A percentile compares a stretch with the other conserved stretches of the same genome.
Evolutionary conservation across 352 stramenopile genomes (phyloP).

Genomic region (Halophytophthora polymorphica): DNA sequence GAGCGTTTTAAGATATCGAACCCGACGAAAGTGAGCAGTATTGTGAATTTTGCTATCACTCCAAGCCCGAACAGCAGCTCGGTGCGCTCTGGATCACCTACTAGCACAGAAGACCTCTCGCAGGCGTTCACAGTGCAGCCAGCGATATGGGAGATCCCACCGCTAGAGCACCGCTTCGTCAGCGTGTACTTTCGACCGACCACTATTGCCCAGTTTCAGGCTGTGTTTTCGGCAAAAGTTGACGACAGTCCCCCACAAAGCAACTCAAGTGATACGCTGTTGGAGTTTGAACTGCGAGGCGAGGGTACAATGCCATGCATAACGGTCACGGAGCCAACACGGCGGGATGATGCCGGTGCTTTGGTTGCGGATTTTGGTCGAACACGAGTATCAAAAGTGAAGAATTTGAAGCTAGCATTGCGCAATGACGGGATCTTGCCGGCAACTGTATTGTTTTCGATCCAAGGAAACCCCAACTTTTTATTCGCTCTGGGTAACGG

Average conservation of each 20-base stretch:
- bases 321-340: constrained; percentile 79
- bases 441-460: constrained; percentile 89
- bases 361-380: constrained; percentile 83
- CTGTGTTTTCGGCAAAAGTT: constrained; percentile 79
- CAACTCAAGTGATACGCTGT: constrained; percentile 25
- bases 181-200: constrained; percentile 92
- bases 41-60: constrained; percentile 80
- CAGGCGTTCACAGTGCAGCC: constrained; percentile 89
- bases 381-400: constrained; percentile 69
- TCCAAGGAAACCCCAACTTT: constrained; percentile 73
- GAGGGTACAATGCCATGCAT: constrained; percentile 93
- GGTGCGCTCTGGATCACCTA: constrained; percentile 6
- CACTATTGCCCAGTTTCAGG: constrained; percentile 82
- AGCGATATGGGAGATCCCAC: constrained; percentile 89
- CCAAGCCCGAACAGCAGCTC: constrained; percentile 15
- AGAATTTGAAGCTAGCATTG: constrained; percentile 60
- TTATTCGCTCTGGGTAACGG: constrained; percentile 69
- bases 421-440: constrained; percentile 92
- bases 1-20: constrained; percentile 95
- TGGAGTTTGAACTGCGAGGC: constrained; percentile 90
- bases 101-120: constrained; percentile 6
- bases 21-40: constrained; percentile 92
- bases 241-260: constrained; percentile 58
- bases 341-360: constrained; percentile 51
- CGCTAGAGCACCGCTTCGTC: constrained; percentile 93